These are phyloP conservation scores for Corniculantispora saksenae DNA, from an alignment of 2,329 filamentous ascomycete species.

Conservation along the genomic window DNA sequence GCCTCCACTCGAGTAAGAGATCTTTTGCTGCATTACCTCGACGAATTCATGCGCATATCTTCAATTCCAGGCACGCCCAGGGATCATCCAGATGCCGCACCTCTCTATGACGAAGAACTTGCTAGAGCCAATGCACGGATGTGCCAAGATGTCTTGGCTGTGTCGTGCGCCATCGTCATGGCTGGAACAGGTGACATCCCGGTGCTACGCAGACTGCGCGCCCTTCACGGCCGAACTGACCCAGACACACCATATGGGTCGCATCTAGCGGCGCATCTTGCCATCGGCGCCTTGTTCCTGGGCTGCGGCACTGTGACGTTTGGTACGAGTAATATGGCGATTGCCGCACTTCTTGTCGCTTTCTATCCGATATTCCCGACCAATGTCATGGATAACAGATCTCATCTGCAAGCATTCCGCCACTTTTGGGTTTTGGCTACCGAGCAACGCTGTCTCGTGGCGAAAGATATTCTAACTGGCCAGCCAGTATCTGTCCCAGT, in stretches of 20 bases:
- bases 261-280: constrained; percentile 89
- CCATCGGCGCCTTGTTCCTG: constrained; percentile 86
- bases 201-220: constrained; percentile 81
- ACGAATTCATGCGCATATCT: constrained; percentile 80
- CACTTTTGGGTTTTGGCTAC: constrained; percentile 96
- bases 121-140: constrained; percentile 81
- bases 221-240: constrained; percentile 85
- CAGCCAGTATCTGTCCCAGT: constrained; percentile 76
- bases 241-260: constrained; percentile 86
- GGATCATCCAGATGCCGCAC: constrained; percentile 31
- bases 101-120: constrained; percentile 79
- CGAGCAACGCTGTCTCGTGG: constrained; percentile 84
- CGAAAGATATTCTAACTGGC: constrained; percentile 82
- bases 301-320: constrained; percentile 93
- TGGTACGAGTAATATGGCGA: constrained; percentile 81
- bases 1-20: constrained; percentile 72
- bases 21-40: constrained; percentile 78
- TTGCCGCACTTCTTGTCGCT: constrained; percentile 81
- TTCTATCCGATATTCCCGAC: constrained; percentile 94
- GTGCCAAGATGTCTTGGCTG: constrained; percentile 84
- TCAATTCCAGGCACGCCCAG: constrained; percentile 48
- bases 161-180: constrained; percentile 88
- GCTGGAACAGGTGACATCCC: constrained; percentile 88
- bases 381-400: constrained; percentile 88
- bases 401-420: constrained; percentile 92